Conservation (phyloP, 768 basidiomycete genomes). For the Austroboletus festivus region DNA sequence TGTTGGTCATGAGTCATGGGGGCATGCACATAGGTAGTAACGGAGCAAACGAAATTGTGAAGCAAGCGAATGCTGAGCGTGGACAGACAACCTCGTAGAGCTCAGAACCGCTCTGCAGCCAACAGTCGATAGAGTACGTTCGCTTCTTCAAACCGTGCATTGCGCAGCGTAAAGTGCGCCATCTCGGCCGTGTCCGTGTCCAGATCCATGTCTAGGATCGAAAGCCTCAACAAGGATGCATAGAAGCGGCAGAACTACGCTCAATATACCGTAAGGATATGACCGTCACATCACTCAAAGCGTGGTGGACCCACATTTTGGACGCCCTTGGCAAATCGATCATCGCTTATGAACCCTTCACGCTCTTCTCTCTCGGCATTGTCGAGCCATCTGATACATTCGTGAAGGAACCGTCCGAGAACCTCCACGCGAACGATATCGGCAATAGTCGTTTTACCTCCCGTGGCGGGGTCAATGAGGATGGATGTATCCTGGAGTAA, state of each 20-base stretch:
- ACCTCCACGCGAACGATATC: slow-evolving; percentile 63
- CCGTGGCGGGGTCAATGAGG: slow-evolving; percentile 38
- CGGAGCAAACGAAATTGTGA: not conserved
- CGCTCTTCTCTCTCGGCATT: slow-evolving; percentile 65
- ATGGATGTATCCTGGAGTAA: slow-evolving; percentile 61
- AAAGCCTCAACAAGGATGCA: slow-evolving; percentile 61
- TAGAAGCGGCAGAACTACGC: slow-evolving; percentile 74
- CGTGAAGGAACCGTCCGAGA: slow-evolving; percentile 69
- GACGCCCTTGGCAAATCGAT: slow-evolving; percentile 68
- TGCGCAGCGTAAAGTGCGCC: slow-evolving; percentile 68
- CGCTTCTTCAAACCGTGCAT: slow-evolving; percentile 75
- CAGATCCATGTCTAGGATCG: slow-evolving; percentile 57
- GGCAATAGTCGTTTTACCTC: slow-evolving; percentile 56
- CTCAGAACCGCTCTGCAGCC: slow-evolving; percentile 39
- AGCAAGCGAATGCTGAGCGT: not conserved
- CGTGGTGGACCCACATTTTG: slow-evolving; percentile 52
- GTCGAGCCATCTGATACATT: slow-evolving; percentile 68
- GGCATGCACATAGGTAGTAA: not conserved
- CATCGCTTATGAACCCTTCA: slow-evolving; percentile 67
- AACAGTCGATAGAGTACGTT: slow-evolving; percentile 67
- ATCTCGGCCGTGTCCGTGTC: slow-evolving; percentile 76
- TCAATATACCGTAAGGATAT: too few species aligned
- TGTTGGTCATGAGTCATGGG: not conserved
- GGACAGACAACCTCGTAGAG: not conserved
- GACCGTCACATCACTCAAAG: too few species aligned